Conservation (phyloP, 371 early-diverging fungal genomes). For the Lichtheimia ramosa region DNA sequence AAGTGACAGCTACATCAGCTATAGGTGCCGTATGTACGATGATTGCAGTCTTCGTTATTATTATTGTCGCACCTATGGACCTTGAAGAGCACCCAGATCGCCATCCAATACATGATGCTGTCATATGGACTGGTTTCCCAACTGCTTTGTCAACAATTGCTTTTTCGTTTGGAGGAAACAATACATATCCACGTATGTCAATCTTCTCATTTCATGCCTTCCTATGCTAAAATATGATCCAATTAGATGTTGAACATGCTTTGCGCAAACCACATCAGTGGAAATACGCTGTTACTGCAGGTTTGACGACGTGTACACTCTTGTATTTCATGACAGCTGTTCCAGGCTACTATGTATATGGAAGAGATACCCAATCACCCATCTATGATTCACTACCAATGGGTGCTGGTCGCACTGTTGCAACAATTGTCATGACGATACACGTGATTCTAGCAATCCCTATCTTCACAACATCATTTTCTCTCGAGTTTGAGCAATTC, state of each 20-base stretch:
- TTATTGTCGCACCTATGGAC: slow-evolving; percentile 37
- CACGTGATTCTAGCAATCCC: slow-evolving; percentile 88
- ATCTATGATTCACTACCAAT: slow-evolving; percentile 72
- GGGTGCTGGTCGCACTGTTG: slow-evolving; percentile 58
- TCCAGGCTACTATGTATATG: slow-evolving; percentile 83
- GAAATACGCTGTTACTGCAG: slow-evolving; percentile 69
- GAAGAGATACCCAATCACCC: slow-evolving; percentile 69
- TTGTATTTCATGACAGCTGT: slow-evolving; percentile 80
- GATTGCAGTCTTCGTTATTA: slow-evolving; percentile 45
- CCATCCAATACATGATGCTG: slow-evolving; percentile 22
- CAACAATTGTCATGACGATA: slow-evolving; percentile 80
- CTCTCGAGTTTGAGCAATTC: slow-evolving; percentile 69
- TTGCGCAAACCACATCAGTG: slow-evolving; percentile 80
- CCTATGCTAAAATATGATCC: background rate
- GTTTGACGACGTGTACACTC: slow-evolving; percentile 68
- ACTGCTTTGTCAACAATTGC: slow-evolving; percentile 61
- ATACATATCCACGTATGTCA: slow-evolving; percentile 53
- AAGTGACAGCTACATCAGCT: slow-evolving; percentile 64
- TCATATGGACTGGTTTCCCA: slow-evolving; percentile 58
- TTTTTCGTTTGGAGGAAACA: slow-evolving; percentile 61
- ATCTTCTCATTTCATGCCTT: background rate
- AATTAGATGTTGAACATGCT: slow-evolving; percentile 66
- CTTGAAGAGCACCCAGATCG: slow-evolving; percentile 4
- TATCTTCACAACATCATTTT: slow-evolving; percentile 80
- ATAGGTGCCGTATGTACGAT: slow-evolving; percentile 53